Conservation (phyloP, 805 yeast species). For the Kazachstania africana region DNA sequence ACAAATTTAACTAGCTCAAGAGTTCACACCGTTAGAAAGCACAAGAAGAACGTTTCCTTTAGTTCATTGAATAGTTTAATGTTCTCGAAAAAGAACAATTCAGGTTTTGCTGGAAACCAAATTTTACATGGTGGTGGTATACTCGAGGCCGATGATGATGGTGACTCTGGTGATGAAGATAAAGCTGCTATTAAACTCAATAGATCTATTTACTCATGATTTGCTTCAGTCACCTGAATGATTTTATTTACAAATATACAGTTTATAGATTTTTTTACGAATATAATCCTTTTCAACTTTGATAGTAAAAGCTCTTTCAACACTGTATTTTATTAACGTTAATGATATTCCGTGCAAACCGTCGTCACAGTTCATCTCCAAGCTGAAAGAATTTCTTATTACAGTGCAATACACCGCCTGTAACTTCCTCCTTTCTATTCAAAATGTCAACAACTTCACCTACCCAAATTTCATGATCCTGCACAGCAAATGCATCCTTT, state of each 20-base stretch:
- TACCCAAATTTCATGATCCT: slow-evolving; percentile 87
- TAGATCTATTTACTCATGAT: slow-evolving; percentile 20
- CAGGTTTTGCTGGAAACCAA: slow-evolving; percentile 14
- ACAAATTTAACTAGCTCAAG: slow-evolving; percentile 12
- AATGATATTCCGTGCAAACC: too few relatives aligned
- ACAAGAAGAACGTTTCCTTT: slow-evolving; percentile 25
- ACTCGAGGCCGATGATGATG: slow-evolving; percentile 19
- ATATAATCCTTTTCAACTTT: too few relatives aligned
- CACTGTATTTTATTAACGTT: too few relatives aligned
- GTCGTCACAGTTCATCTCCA: too few relatives aligned
- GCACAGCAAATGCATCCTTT: slow-evolving; percentile 42
- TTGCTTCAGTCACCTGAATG: background rate
- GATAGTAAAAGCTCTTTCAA: too few relatives aligned
- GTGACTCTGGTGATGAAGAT: slow-evolving; percentile 7
- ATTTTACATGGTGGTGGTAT: slow-evolving; percentile 21
- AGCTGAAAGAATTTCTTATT: slow-evolving; percentile 49
- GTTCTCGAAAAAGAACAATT: slow-evolving; percentile 24
- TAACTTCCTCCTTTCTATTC: slow-evolving; percentile 12
- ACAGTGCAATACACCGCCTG: slow-evolving; percentile 60
- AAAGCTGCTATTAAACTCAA: slow-evolving; percentile 19
- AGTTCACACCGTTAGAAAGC: slow-evolving; percentile 22
- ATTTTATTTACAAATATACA: background rate
- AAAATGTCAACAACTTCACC: slow-evolving; percentile 53
- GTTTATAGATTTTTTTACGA: background rate
- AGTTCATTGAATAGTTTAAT: slow-evolving; percentile 25